These are phyloP conservation scores for Trichocladium antarcticum DNA, from an alignment of 495 filamentous ascomycete genomes.

Conservation along the genomic window DNA sequence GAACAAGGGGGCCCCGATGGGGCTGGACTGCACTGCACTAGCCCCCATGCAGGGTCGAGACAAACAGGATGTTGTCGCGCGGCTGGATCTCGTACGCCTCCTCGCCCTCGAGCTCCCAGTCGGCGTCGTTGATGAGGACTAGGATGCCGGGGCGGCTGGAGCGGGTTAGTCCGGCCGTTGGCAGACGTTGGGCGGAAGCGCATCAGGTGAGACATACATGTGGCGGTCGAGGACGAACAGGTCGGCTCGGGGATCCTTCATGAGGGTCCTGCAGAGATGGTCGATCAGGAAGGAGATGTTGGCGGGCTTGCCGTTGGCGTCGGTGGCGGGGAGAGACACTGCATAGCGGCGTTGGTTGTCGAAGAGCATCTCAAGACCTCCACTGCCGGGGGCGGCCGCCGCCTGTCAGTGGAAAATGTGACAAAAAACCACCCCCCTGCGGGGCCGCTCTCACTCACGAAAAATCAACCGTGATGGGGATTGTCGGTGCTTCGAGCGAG, in stretches of 20 bases:
- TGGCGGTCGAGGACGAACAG: slow-evolving; percentile 80
- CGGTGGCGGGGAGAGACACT: slow-evolving; percentile 53
- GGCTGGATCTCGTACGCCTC: slow-evolving; percentile 72
- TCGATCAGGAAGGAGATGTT: slow-evolving; percentile 68
- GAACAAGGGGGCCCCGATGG: no score
- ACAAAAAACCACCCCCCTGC: no score
- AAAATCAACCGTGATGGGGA: slow-evolving; percentile 30
- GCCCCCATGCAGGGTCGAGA: slow-evolving; percentile 94
- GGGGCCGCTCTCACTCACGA: slow-evolving; percentile 28
- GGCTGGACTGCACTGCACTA: slow-evolving; percentile 26
- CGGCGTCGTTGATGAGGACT: slow-evolving; percentile 92
- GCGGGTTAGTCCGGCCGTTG: neutral
- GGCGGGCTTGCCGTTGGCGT: slow-evolving; percentile 45
- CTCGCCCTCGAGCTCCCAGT: slow-evolving; percentile 97
- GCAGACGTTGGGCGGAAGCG: neutral
- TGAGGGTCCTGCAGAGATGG: slow-evolving; percentile 69
- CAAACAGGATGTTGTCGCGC: slow-evolving; percentile 85
- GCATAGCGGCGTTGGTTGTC: slow-evolving; percentile 62
- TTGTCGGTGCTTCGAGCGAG: slow-evolving; percentile 6
- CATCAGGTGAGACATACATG: slow-evolving; percentile 50
- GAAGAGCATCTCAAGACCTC: slow-evolving; percentile 93
- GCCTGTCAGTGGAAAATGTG: neutral
- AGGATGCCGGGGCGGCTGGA: slow-evolving; percentile 87
- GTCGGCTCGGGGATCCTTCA: slow-evolving; percentile 79
- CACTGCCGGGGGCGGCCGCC: slow-evolving; percentile 39